Conservation (phyloP, 176 grass and related monocot species). For the Typha latifolia region DNA sequence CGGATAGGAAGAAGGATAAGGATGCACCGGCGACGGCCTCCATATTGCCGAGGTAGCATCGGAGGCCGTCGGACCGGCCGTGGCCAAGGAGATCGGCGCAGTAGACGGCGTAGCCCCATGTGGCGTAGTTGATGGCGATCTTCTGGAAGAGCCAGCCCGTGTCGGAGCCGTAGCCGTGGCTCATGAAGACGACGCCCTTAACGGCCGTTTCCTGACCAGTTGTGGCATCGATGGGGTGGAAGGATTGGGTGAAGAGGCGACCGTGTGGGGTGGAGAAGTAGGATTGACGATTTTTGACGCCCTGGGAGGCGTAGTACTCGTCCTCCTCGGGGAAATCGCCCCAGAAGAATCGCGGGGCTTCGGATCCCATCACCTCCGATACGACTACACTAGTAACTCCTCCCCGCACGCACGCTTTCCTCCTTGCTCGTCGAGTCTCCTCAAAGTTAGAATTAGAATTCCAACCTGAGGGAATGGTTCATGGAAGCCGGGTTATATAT, state of each 20-base stretch:
- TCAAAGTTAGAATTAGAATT: not conserved
- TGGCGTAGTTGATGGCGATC: constrained; percentile 44
- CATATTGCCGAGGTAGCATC: constrained; percentile 60
- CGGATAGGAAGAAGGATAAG: constrained; percentile 51
- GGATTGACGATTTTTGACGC: constrained; percentile 38
- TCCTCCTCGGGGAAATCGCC: constrained; percentile 42
- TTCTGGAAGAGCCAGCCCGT: constrained; percentile 61
- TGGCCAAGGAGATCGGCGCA: constrained; percentile 73
- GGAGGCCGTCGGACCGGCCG: constrained; percentile 58
- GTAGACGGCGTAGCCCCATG: constrained; percentile 58
- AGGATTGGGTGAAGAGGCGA: constrained; percentile 62
- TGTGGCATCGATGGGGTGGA: constrained; percentile 37
- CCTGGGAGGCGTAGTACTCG: constrained; percentile 52
- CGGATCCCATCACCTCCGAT: not conserved
- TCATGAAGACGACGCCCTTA: constrained; percentile 46
- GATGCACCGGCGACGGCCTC: constrained; percentile 47
- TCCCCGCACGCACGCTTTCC: not conserved
- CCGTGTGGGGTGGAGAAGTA: constrained; percentile 45
- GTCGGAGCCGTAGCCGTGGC: constrained; percentile 64
- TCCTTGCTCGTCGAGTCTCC: not conserved
- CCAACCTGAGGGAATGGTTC: not conserved
- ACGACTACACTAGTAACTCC: not conserved
- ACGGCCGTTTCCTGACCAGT: constrained; percentile 24
- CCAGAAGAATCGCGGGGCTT: constrained; percentile 45
- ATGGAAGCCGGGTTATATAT: not conserved